phyloP scores from a whole-genome alignment of 768 basidiomycete species.

The Tulasnella sp. region DNA sequence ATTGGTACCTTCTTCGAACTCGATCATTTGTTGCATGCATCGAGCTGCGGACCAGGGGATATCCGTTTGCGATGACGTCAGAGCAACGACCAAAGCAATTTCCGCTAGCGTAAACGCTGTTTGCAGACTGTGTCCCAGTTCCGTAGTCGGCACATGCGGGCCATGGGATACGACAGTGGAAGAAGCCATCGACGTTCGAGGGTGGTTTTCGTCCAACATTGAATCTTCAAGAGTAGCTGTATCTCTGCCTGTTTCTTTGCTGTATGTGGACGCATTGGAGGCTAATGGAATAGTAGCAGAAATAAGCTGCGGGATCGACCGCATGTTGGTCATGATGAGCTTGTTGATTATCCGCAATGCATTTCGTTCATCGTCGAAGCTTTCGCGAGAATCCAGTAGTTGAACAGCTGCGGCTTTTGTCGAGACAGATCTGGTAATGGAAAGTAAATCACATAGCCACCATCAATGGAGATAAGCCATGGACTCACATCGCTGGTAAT shows the following conservation, averaged over 20 bases:
- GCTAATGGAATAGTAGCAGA: no score
- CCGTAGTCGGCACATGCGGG: neutral
- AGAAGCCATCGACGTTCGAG: neutral
- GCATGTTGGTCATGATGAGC: no score
- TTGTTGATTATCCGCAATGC: slow-evolving; percentile 1
- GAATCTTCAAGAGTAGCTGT: neutral
- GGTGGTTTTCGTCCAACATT: neutral
- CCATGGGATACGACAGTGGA: no score
- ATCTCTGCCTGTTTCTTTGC: neutral
- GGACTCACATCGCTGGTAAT: neutral
- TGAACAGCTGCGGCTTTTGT: slow-evolving; percentile 1
- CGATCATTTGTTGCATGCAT: slow-evolving; percentile 52
- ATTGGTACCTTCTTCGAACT: slow-evolving; percentile 49
- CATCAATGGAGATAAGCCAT: neutral
- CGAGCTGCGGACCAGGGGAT: slow-evolving; percentile 58
- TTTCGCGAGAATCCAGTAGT: slow-evolving; percentile 10
- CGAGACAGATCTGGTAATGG: neutral
- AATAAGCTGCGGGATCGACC: no score
- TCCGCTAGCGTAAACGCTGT: slow-evolving; percentile 57
- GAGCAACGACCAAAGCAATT: slow-evolving; percentile 54
- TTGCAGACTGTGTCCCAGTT: no score
- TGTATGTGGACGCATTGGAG: neutral
- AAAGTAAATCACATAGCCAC: neutral
- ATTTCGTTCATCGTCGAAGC: slow-evolving; percentile 12
- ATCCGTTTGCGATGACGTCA: slow-evolving; percentile 54